These are phyloP conservation scores for Metschnikowia cerradonensis DNA, from an alignment of 805 yeast species.

Conservation along the genomic window DNA sequence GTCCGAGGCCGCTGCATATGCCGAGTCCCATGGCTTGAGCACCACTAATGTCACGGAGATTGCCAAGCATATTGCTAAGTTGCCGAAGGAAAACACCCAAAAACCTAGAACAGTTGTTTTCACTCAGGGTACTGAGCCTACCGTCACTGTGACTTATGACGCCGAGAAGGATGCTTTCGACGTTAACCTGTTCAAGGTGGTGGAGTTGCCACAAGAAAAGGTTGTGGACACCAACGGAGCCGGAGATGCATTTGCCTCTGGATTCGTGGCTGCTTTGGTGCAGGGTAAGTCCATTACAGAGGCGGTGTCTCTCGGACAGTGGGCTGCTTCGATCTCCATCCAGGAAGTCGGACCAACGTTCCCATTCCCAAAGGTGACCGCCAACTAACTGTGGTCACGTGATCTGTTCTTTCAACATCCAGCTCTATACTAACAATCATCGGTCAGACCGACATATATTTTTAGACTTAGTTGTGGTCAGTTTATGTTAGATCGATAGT, in stretches of 20 bases:
- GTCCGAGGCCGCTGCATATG: constrained; percentile 93
- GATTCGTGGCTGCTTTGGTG: constrained; percentile 86
- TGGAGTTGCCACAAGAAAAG: constrained; percentile 59
- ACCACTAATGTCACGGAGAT: constrained; percentile 64
- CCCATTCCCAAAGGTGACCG: constrained; percentile 72
- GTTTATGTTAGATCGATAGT: too few species aligned
- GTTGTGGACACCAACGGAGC: constrained; percentile 97
- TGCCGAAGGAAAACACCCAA: constrained; percentile 66
- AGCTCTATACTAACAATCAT: too few species aligned
- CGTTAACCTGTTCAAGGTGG: constrained; percentile 60
- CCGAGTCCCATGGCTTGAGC: constrained; percentile 70
- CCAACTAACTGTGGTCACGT: not conserved
- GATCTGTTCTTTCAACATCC: constrained; percentile 12
- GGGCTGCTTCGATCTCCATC: constrained; percentile 90
- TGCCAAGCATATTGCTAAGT: constrained; percentile 76
- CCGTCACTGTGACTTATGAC: constrained; percentile 67
- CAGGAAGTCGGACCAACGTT: constrained; percentile 93
- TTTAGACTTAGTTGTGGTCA: too few species aligned
- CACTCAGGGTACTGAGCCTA: constrained; percentile 94
- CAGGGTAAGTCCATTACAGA: constrained; percentile 58
- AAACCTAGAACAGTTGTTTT: constrained; percentile 83
- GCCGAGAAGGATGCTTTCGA: constrained; percentile 42
- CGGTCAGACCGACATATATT: not conserved
- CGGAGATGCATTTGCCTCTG: constrained; percentile 98
- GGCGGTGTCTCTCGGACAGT: constrained; percentile 82